Evolutionary conservation across 768 basidiomycete species (phyloP).

Genomic region (Suillus cothurnatus): DNA sequence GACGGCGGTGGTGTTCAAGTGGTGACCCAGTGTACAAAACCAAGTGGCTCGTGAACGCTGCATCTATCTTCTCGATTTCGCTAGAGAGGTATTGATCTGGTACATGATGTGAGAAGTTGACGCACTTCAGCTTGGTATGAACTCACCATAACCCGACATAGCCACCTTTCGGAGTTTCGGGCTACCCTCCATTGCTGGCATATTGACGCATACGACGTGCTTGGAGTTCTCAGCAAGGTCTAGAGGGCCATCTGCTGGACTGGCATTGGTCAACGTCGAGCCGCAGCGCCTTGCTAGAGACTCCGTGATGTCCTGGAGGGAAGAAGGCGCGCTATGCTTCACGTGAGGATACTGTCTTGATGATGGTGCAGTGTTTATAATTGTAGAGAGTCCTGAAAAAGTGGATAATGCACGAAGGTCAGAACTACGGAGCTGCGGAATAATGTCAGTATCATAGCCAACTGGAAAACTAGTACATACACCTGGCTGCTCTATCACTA

Average conservation of each 20-base stretch:
- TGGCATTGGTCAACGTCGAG: conserved; percentile 47
- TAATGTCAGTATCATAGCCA: conserved; percentile 8
- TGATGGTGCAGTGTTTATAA: conserved; percentile 52
- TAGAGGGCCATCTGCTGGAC: conserved; percentile 40
- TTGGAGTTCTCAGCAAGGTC: conserved; percentile 43
- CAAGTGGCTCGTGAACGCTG: conserved; percentile 59
- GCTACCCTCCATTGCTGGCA: conserved; percentile 50
- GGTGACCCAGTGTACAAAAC: conserved; percentile 65
- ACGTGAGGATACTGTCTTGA: conserved; percentile 67
- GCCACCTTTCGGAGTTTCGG: conserved; percentile 47
- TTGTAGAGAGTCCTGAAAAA: conserved; percentile 48
- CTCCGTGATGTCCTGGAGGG: conserved; percentile 41
- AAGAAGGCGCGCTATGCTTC: conserved; percentile 30
- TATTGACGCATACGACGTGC: conserved; percentile 56
- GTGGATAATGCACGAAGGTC: conserved; percentile 66
- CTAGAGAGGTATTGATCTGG: conserved; percentile 48
- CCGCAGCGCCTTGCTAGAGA: conserved; percentile 55
- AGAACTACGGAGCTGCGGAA: conserved; percentile 67
- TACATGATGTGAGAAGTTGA: conserved; percentile 11
- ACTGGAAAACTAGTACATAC: conserved; percentile 44
- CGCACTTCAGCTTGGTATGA: neutral
- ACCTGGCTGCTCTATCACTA: conserved; percentile 72
- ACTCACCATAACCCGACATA: conserved; percentile 59
- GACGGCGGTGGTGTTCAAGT: conserved; percentile 43
- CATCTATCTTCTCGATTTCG: conserved; percentile 51